Base-by-base conservation (phyloP, 2,329 filamentous ascomycete species). In the Xylaria sp. region DNA sequence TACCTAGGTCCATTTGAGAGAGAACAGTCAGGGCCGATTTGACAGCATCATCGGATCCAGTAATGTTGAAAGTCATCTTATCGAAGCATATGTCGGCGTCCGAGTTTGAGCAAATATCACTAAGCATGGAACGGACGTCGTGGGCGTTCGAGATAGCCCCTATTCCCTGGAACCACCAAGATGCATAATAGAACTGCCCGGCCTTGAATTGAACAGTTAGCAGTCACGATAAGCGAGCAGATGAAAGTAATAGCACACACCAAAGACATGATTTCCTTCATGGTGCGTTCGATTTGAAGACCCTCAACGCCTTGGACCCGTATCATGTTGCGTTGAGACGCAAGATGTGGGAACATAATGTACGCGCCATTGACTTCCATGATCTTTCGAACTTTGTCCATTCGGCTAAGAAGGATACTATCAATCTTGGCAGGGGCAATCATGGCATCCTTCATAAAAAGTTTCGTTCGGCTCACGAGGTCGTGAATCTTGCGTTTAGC, bases 381-480 rank as follows among this genome's bases (percentile, higher is more conserved):
- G 68, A 99, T 97, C 82, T 97, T 97, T 73, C 94, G 92, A 61
- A 99, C 92, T 78, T 98, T 98, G 78, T 98, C 94, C 71, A 98
- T 83, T 25, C 95, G 90, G 71, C 91, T 91, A 37, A 98, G 87
- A 61, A 99, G 78, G 70, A 99, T 94, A 75, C 90, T 96, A 77
- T 99, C 95, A 66, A 98, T 92, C 80, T 99, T 99, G 75, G 91
- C 91, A 33, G 92, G 87, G 50, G 94, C 91, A 63, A 99, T 90
- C 67, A 91, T 87, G 45, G 96, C 92, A 74, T 97, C 94, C 79
- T 99, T 99, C 73, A 96, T 89, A 70, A 89, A 94, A 38, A 94
- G 86, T 73, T 95, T 92, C 45, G 92, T 92, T 28, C 88, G 87
- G 72, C 88, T 84, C 33, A 96, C 90, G 40, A 96, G 82, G 68